phyloP scores from a whole-genome alignment of 257 asterid genomes.

The Leptodermis oblonga region DNA sequence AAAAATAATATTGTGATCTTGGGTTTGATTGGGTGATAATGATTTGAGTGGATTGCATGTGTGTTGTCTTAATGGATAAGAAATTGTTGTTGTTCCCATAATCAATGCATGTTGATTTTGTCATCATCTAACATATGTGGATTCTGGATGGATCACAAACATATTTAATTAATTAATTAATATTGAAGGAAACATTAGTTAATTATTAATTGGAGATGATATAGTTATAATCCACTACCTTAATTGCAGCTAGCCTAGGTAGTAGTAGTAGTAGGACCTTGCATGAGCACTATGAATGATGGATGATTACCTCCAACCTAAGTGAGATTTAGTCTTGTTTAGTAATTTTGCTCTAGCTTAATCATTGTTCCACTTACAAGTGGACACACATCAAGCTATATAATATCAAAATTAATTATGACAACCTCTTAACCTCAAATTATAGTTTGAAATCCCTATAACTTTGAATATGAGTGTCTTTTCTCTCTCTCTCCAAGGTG shows the following conservation, averaged over 20 bases:
- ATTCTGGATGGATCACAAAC: neutral
- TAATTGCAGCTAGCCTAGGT: no score
- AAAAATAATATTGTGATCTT: no score
- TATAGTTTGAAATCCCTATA: neutral
- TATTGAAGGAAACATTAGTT: no score
- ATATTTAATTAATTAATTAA: no score
- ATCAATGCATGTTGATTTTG: slow-evolving; percentile 15
- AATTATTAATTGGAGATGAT: no score
- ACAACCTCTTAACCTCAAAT: no score
- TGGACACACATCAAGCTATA: neutral
- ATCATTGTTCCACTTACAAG: neutral
- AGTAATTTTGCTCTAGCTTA: neutral
- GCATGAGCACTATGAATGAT: neutral
- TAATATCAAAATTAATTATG: no score
- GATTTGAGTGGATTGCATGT: slow-evolving; percentile 38
- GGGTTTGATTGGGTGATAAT: slow-evolving; percentile 32
- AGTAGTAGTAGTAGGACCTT: neutral
- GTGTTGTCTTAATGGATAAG: slow-evolving; percentile 41
- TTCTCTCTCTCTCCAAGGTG: no score
- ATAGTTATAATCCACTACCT: no score
- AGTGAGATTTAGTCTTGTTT: neutral
- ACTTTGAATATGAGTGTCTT: no score
- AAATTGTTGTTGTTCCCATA: slow-evolving; percentile 19
- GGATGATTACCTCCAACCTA: slow-evolving; percentile 5
- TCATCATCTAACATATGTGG: neutral